These are phyloP conservation scores for Actinidia chinensis DNA, from an alignment of 179 eudicot genomes.

Conservation along the genomic window DNA sequence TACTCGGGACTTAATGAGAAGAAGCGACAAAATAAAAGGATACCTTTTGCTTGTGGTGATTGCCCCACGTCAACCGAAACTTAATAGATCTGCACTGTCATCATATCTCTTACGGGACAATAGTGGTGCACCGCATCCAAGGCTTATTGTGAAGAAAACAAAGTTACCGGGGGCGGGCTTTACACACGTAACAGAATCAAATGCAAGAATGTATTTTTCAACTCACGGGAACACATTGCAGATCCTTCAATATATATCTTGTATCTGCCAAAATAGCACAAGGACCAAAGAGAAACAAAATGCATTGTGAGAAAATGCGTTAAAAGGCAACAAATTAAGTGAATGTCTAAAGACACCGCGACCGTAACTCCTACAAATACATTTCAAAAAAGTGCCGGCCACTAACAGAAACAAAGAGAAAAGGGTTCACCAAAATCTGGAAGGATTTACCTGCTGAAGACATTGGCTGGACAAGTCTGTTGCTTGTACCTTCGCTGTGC, in stretches of 20 bases:
- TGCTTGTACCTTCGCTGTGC: conserved; percentile 60
- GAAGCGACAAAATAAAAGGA: not conserved
- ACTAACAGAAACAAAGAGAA: not conserved
- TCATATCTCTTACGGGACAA: conserved; percentile 76
- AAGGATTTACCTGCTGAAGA: conserved; percentile 50
- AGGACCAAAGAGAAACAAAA: not conserved
- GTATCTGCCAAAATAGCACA: conserved; percentile 40
- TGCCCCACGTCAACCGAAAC: conserved; percentile 85
- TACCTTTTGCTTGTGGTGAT: conserved; percentile 70
- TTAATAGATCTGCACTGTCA: conserved; percentile 82
- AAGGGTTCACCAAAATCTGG: not conserved
- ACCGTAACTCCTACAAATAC: too few species aligned
- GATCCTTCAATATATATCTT: conserved; percentile 92
- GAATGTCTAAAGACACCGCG: too few species aligned
- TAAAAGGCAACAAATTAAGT: not conserved
- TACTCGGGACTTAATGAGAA: not conserved
- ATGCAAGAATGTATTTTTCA: conserved; percentile 87
- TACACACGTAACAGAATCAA: conserved; percentile 72
- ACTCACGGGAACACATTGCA: conserved; percentile 96
- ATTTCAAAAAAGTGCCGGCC: too few species aligned
- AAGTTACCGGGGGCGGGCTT: conserved; percentile 74
- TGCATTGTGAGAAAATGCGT: not conserved
- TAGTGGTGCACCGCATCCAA: conserved; percentile 72
- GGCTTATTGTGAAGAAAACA: conserved; percentile 86
- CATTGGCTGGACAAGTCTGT: conserved; percentile 83